Evolutionary conservation across 495 filamentous ascomycete species (phyloP), one percentile per base, ranked within the genome.

Genomic region (Clohesyomyces aquaticus): DNA sequence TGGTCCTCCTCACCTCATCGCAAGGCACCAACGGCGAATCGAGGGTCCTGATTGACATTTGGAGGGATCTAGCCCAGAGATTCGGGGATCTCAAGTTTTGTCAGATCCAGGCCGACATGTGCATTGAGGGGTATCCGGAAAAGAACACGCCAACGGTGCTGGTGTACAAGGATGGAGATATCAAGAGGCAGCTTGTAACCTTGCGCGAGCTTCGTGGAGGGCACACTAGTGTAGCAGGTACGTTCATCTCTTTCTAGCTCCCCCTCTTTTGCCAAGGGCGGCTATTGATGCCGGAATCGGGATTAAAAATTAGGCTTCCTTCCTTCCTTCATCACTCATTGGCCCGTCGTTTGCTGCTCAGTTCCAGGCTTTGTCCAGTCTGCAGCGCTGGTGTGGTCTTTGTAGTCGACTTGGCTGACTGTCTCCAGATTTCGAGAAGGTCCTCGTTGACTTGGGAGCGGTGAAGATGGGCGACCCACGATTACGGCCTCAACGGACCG

Each of bases 51-150:
- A 87, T 87, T 14, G 86, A 94, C 70, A 78, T 97, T n/a, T 99
- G 94, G 93, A 80, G 88, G 21, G 83, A 89, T 71, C 78, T 92
- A 61, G 94, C 94, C 16, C 75, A 74, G 57, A 90, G 91, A 71
- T 98, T 87, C 71, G 91, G 91, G 27, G 92, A 99, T 60, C 76
- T 98, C 72, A 99, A 99, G 77, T 99, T 99, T 78, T 97, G 93
- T 73, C 91, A 99, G 76, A 98, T 99, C 47, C 82, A 86, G 67
- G 94, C 85, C 1, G 87, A 92, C 71, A 87, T 96, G 83, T 96
- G 94, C 59, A 96, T 99, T 70, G 94, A 98, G 77, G 88, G 88
- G 21, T 99, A 98, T 74, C 94, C 94, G 16, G 95, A 98, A 72
- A 82, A 82, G 54, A 98, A 97, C 71, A 95, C 91, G 50, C 94